Evolutionary conservation across 805 yeast genomes (phyloP).

Genomic region (Candida methanosorbosa): DNA sequence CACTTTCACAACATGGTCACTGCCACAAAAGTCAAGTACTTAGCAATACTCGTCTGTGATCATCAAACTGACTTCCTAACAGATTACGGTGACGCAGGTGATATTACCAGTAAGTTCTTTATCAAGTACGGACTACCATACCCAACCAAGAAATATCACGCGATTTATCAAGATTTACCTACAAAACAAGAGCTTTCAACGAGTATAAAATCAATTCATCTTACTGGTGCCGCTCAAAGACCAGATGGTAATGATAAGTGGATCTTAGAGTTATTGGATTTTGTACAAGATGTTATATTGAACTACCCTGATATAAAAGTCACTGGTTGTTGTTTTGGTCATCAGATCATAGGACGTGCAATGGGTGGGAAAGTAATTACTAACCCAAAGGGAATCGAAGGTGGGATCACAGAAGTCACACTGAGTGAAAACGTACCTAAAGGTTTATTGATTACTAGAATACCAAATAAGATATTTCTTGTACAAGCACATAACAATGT

Average conservation of each 20-base stretch:
- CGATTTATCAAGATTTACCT: conserved; percentile 16
- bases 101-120: conserved; percentile 30
- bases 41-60: no score
- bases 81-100: conserved; percentile 38
- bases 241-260: no score
- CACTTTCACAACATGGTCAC: no score
- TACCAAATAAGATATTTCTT: no score
- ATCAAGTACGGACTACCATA: conserved; percentile 18
- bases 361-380: conserved; percentile 51
- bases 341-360: conserved; percentile 65
- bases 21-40: no score
- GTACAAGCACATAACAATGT: no score
- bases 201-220: conserved; percentile 43
- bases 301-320: conserved; percentile 30
- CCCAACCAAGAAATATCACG: conserved; percentile 30
- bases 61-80: no score
- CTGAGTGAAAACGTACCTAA: no score
- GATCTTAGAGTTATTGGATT: conserved; percentile 27
- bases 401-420: conserved; percentile 51
- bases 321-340: conserved; percentile 82
- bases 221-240: conserved; percentile 34
- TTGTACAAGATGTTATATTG: conserved; percentile 3
- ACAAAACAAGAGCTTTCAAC: conserved; percentile 31
- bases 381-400: conserved; percentile 66
- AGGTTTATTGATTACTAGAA: no score